Conservation (phyloP, 148 eudicot species). For the Rheum nobile region DNA sequence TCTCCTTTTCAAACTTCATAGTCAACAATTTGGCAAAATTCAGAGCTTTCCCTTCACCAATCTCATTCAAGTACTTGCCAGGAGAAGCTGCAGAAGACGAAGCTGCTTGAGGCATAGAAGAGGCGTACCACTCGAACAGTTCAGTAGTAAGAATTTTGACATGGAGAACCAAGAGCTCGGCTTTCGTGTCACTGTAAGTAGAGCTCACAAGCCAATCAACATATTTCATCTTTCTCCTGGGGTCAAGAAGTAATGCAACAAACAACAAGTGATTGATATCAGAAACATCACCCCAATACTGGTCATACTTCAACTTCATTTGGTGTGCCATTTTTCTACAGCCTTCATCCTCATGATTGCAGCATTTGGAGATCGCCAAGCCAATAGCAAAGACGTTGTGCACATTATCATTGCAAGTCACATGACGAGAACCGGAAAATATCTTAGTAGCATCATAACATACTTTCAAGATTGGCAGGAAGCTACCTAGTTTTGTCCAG, state of each 20-base stretch:
- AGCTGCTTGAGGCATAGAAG: neutral
- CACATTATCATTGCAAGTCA: neutral
- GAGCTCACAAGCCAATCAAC: neutral
- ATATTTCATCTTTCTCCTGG: neutral
- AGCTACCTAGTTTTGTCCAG: neutral
- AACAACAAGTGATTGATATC: neutral
- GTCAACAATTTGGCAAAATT: neutral
- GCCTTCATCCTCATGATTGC: neutral
- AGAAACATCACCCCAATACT: slow-evolving; percentile 5
- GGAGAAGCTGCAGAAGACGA: neutral
- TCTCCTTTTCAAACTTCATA: neutral
- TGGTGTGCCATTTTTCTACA: neutral
- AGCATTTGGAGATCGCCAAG: neutral
- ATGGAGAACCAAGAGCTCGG: neutral
- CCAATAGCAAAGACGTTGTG: neutral
- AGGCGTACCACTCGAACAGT: neutral
- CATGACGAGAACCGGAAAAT: neutral
- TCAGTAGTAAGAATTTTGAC: neutral
- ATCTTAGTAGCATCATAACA: neutral
- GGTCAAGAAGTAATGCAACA: slow-evolving; percentile 6
- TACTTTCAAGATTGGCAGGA: neutral
- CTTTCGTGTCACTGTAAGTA: neutral
- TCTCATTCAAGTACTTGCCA: neutral
- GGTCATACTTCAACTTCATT: neutral
- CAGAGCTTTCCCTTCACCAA: neutral